Conservation (phyloP, 345 rosid species). For the Moringa oleifera region DNA sequence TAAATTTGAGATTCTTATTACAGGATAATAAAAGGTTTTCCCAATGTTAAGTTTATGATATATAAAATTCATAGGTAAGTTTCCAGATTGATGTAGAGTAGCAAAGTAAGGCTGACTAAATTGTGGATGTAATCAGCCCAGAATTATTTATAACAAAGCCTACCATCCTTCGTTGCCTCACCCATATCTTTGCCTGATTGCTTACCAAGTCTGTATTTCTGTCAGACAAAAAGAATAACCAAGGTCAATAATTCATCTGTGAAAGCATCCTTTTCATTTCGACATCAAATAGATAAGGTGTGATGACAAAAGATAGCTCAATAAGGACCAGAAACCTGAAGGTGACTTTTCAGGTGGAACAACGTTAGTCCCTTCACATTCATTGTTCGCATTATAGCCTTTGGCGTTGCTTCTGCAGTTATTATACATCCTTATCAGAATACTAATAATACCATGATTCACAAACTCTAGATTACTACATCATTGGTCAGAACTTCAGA, state of each 20-base stretch:
- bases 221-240: constrained; percentile 23
- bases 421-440: constrained; percentile 5
- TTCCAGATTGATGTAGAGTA: neutral
- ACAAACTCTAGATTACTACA: no score
- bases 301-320: constrained; percentile 2
- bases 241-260: constrained; percentile 2
- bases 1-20: neutral
- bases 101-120: neutral
- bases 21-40: neutral
- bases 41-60: constrained; percentile 20
- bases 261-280: neutral
- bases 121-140: neutral
- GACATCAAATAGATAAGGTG: neutral
- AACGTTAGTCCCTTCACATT: constrained; percentile 84
- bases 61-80: constrained; percentile 6
- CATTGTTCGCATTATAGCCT: constrained; percentile 93
- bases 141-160: constrained; percentile 2
- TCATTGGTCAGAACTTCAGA: neutral
- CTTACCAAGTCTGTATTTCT: constrained; percentile 89
- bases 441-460: neutral
- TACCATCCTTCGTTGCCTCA: constrained; percentile 57
- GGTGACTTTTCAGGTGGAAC: constrained; percentile 89
- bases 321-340: constrained; percentile 53
- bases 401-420: constrained; percentile 87
- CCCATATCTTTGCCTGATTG: constrained; percentile 69